Percentiles rank a stretch among this genome's conserved stretches.
These are phyloP conservation scores for Suhomyces ambrosiae DNA, from an alignment of 1,139 yeast species.

Conservation along the genomic window DNA sequence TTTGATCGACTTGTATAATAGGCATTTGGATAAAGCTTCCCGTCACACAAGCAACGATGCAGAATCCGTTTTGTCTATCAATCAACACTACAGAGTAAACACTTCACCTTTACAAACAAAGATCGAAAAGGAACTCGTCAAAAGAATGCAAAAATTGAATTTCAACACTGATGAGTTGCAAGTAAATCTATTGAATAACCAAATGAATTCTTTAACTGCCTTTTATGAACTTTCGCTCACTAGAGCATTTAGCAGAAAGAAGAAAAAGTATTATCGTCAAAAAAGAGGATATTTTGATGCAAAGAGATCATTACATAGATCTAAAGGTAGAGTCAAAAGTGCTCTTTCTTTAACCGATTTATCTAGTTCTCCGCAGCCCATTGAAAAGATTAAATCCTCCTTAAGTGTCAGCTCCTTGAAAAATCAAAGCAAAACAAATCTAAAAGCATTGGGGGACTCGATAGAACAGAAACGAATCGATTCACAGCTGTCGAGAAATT, in stretches of 20 bases:
- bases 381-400: conserved; percentile 44
- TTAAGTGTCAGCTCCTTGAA: conserved; percentile 38
- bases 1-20: conserved; percentile 46
- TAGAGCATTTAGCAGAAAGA: conserved; percentile 51
- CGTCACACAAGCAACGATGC: conserved; percentile 33
- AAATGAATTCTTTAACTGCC: conserved; percentile 82
- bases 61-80: conserved; percentile 44
- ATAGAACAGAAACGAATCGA: conserved; percentile 16
- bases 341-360: conserved; percentile 41
- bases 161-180: conserved; percentile 67
- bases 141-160: conserved; percentile 64
- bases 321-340: conserved; percentile 52
- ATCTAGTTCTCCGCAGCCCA: conserved; percentile 32
- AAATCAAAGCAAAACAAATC: conserved; percentile 18
- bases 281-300: conserved; percentile 45
- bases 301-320: conserved; percentile 45
- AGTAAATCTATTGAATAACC: conserved; percentile 58
- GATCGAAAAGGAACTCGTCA: conserved; percentile 65
- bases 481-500: conserved; percentile 19
- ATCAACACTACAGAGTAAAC: conserved; percentile 39
- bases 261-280: conserved; percentile 33
- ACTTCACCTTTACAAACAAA: conserved; percentile 56
- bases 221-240: conserved; percentile 78
- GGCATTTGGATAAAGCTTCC: conserved; percentile 29
- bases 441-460: conserved; percentile 13